Evolutionary conservation across 140 eudicot species (phyloP).

Genomic region (Erigeron philadelphicus): DNA sequence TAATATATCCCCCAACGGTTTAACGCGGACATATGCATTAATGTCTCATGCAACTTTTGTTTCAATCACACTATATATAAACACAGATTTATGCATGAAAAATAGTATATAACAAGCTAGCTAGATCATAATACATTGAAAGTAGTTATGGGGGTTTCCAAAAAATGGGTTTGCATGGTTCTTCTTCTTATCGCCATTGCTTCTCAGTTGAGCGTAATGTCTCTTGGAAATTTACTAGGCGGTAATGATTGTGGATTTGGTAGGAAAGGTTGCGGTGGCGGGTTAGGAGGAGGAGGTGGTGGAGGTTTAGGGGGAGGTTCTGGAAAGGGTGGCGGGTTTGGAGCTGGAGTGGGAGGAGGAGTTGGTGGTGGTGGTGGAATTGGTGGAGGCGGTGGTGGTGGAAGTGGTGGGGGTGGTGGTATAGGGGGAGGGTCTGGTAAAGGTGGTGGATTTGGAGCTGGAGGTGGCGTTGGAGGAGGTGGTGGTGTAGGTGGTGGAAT

Average conservation of each 20-base stretch:
- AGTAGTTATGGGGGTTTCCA: conserved; percentile 31
- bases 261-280: conserved; percentile 33
- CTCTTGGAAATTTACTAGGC: conserved; percentile 36
- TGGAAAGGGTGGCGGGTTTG: conserved; percentile 18
- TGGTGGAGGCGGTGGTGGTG: background rate
- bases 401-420: background rate
- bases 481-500: conserved; percentile 25
- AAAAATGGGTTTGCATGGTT: conserved; percentile 39
- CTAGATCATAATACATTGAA: background rate
- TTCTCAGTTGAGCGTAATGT: conserved; percentile 37
- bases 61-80: conserved; percentile 21
- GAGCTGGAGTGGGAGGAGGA: conserved; percentile 16
- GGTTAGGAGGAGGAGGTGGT: conserved; percentile 26
- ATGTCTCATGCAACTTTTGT: background rate
- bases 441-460: conserved; percentile 14
- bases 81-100: conserved; percentile 19
- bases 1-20: conserved; percentile 44
- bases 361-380: conserved; percentile 15
- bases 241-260: conserved; percentile 37
- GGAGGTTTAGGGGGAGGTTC: conserved; percentile 13
- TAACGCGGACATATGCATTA: conserved; percentile 43
- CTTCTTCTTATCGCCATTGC: conserved; percentile 35
- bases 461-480: conserved; percentile 22
- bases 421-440: conserved; percentile 15
- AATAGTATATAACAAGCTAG: conserved; percentile 13